These are phyloP conservation scores for Fulvia fulva DNA, from an alignment of 2,329 filamentous ascomycete species.

Conservation along the genomic window DNA sequence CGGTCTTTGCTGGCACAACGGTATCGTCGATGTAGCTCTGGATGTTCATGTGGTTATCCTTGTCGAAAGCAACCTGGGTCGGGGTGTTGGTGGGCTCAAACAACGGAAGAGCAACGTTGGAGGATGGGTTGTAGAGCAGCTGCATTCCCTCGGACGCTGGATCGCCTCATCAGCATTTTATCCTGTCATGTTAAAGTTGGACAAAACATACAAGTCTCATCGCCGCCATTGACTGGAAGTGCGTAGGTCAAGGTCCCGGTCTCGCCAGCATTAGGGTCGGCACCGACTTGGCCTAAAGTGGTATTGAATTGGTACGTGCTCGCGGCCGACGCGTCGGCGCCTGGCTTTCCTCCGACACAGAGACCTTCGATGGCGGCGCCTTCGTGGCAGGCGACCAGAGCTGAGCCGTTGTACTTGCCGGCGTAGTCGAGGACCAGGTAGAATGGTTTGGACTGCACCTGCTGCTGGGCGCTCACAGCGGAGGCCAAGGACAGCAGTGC, in stretches of 20 bases:
- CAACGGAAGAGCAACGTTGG: slow-evolving; percentile 43
- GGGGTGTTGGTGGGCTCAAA: slow-evolving; percentile 33
- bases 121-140: slow-evolving; percentile 36
- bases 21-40: slow-evolving; percentile 40
- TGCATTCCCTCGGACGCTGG: slow-evolving; percentile 25
- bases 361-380: slow-evolving; percentile 48
- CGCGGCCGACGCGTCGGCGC: neutral
- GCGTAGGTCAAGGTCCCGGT: slow-evolving; percentile 26
- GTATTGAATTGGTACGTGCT: slow-evolving; percentile 24
- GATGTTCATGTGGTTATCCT: slow-evolving; percentile 37
- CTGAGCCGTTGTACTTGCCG: slow-evolving; percentile 35
- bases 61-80: slow-evolving; percentile 40
- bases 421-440: slow-evolving; percentile 38
- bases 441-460: slow-evolving; percentile 44
- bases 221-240: slow-evolving; percentile 22
- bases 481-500: slow-evolving; percentile 24
- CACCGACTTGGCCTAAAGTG: slow-evolving; percentile 7
- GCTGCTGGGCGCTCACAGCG: slow-evolving; percentile 29
- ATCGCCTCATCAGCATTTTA: neutral
- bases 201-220: neutral
- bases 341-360: slow-evolving; percentile 32
- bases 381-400: slow-evolving; percentile 44
- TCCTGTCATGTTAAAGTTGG: slow-evolving; percentile 5
- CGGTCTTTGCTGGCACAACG: slow-evolving; percentile 31
- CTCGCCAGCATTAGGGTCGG: slow-evolving; percentile 33